These are phyloP conservation scores for Physaria fendleri DNA, from an alignment of 345 rosid genomes.

Conservation along the genomic window DNA sequence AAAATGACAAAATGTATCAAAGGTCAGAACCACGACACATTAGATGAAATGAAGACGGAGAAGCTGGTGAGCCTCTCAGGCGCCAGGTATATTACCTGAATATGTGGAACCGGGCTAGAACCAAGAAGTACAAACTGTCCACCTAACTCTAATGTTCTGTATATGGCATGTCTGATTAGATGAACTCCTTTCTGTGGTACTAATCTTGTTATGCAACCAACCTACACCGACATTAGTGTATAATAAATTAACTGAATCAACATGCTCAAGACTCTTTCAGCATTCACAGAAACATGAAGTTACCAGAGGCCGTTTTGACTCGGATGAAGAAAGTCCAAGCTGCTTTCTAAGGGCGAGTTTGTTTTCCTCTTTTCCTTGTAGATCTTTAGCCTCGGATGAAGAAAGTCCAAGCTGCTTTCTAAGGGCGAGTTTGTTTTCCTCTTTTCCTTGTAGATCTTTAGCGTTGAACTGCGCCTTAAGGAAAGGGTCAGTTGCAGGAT, in stretches of 20 bases:
- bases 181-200: constrained; percentile 98
- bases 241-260: neutral
- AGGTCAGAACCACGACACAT: neutral
- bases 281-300: neutral
- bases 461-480: constrained; percentile 73
- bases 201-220: constrained; percentile 93
- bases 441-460: constrained; percentile 81
- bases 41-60: neutral
- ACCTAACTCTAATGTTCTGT: constrained; percentile 85
- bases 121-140: constrained; percentile 96
- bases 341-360: constrained; percentile 56
- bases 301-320: constrained; percentile 75
- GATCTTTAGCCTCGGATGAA: constrained; percentile 58
- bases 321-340: constrained; percentile 72
- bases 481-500: constrained; percentile 78
- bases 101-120: constrained; percentile 89
- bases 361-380: constrained; percentile 86
- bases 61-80: neutral
- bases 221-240: constrained; percentile 32
- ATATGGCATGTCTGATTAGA: constrained; percentile 92
- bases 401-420: constrained; percentile 83
- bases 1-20: constrained; percentile 1
- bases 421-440: constrained; percentile 62
- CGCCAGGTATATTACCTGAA: constrained; percentile 48
- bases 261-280: neutral